Conservation (phyloP, 2,329 filamentous ascomycete genomes). For the Thielaviopsis ethacetica region DNA sequence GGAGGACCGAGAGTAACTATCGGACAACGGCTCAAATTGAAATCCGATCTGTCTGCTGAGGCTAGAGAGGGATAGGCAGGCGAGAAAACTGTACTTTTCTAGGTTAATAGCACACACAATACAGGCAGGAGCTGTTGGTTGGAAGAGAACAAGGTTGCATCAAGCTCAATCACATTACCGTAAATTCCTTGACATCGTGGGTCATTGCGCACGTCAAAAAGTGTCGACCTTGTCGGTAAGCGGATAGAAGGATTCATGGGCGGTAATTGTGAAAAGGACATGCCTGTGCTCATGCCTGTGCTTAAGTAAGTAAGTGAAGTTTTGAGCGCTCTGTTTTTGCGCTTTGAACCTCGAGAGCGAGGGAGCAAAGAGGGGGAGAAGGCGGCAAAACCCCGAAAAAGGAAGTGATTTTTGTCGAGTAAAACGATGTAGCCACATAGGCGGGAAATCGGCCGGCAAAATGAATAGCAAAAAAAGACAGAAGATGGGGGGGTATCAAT, state of each 20-base stretch:
- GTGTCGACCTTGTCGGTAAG: background rate
- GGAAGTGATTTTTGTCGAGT: background rate
- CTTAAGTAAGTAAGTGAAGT: background rate
- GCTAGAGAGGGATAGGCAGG: too few species aligned
- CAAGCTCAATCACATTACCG: background rate
- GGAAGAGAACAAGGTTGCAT: background rate
- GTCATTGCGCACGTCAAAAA: background rate
- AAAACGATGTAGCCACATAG: background rate
- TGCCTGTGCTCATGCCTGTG: background rate
- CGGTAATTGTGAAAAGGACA: background rate
- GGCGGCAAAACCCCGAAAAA: background rate
- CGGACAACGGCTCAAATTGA: background rate
- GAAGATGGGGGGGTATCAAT: background rate
- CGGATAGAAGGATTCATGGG: background rate
- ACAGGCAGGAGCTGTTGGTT: background rate
- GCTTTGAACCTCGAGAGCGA: background rate
- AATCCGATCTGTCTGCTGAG: background rate
- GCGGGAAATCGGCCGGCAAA: background rate
- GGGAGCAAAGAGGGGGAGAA: background rate
- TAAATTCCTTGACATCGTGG: background rate
- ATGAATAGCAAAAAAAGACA: background rate
- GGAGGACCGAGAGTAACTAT: slow-evolving; percentile 20
- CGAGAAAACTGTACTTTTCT: too few species aligned
- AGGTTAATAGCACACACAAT: background rate
- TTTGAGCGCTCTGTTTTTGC: background rate